Base-by-base conservation (phyloP, 78 protist species). In the Thecamonas trahens region DNA sequence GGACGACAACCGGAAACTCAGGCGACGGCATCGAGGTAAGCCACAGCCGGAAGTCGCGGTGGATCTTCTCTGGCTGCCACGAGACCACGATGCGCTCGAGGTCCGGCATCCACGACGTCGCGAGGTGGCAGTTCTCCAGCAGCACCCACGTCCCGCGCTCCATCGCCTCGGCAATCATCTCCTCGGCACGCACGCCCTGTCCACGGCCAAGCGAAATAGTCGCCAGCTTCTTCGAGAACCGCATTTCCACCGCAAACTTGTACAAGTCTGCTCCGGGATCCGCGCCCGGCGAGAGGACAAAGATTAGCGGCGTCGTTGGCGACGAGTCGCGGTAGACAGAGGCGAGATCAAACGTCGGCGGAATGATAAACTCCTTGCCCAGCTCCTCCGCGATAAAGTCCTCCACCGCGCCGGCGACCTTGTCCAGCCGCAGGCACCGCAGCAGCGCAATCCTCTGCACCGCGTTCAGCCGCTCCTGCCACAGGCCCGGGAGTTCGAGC, bases 141-240 rank as follows among this genome's bases (percentile, higher is more conserved):
- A 88, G 72, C n/a, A 88, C 85, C 96, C 96, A 92, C 9, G 24
- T 1, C 24, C 97, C 97, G 0, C 62, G 35, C 44, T 86, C 92
- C 50, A 40, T 53, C 9, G 79, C 95, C 3, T 67, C 78, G 17
- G 20, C 0, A 61, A 94, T 85, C 78, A 83, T 26, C 20, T 34
- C 62, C 78, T 84, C 87, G 32, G 94, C 95, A 8, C 57, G 50
- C 38, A 84, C 85, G 2, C 92, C 97, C 57, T 93, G 97, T 15
- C 97, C 97, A 73, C 87, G 93, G 26, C 97, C 97, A 37, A 89
- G 86, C 29, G 94, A 88, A 18, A 92, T 70, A 8, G 73, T 17
- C 35, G 67, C 63, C 45, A 84, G 44, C 80, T 84, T 86, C 53
- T 75, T 64, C 18, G 42, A 11, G 79, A 87, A 76, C 22, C 79